Evolutionary conservation across 148 eudicot species (phyloP).

Genomic region (Rhododendron simsii): DNA sequence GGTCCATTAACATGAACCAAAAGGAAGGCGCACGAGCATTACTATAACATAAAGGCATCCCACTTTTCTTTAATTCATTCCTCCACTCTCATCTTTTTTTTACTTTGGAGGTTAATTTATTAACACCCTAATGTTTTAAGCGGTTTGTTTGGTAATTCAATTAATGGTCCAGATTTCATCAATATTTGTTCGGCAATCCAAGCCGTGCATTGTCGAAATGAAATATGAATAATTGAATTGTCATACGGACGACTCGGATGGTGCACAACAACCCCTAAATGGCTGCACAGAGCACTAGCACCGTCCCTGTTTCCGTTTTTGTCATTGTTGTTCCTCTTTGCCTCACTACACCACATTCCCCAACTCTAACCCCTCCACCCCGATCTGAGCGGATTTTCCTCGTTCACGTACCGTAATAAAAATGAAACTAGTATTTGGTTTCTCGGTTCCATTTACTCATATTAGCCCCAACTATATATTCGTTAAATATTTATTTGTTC

Average conservation of each 20-base stretch:
- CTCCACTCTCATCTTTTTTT: neutral
- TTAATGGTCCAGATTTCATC: too few species aligned
- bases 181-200: too few species aligned
- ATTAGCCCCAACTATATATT: neutral
- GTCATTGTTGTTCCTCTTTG: neutral
- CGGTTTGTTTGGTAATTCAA: rapidly evolving
- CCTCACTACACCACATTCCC: neutral
- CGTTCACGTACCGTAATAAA: neutral
- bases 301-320: too few species aligned
- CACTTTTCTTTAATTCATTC: conserved; percentile 16
- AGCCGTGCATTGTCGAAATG: too few species aligned
- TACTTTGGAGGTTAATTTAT: too few species aligned
- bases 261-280: too few species aligned
- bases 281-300: too few species aligned
- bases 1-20: conserved; percentile 14
- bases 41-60: conserved; percentile 20
- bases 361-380: neutral
- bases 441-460: neutral
- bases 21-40: conserved; percentile 26
- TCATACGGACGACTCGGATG: rapidly evolving
- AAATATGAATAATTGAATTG: too few species aligned
- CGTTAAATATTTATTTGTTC: neutral
- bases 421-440: neutral
- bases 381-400: neutral
- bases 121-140: too few species aligned